These are phyloP conservation scores for Alternaria rosae DNA, from an alignment of 2,329 filamentous ascomycete genomes.

Conservation along the genomic window DNA sequence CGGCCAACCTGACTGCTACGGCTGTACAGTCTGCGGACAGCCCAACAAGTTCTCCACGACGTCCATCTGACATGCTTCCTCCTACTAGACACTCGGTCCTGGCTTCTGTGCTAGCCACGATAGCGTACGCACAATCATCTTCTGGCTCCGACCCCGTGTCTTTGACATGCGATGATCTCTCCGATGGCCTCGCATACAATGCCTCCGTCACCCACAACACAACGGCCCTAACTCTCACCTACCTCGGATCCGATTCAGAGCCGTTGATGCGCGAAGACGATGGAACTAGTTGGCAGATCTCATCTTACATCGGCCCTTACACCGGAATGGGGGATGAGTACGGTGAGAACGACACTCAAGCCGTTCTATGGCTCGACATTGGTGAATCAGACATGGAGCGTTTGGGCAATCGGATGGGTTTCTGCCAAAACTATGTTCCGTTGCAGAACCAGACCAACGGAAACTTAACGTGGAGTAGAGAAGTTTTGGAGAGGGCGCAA, in stretches of 20 bases:
- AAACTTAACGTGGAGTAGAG: neutral
- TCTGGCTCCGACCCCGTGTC: neutral
- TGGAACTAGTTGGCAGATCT: neutral
- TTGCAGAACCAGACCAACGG: neutral
- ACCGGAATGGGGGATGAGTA: neutral
- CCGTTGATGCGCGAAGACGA: neutral
- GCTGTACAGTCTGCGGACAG: neutral
- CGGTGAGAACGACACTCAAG: neutral
- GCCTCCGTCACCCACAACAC: neutral
- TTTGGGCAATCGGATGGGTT: neutral
- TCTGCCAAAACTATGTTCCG: neutral
- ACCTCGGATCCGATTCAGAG: neutral
- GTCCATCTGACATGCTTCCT: neutral
- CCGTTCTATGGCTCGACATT: neutral
- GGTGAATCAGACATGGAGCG: neutral
- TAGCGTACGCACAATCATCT: neutral
- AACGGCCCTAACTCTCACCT: neutral
- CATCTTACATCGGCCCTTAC: neutral
- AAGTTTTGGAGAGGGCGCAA: neutral
- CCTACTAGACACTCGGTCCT: neutral
- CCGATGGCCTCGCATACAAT: neutral
- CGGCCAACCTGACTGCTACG: neutral
- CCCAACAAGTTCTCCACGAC: neutral
- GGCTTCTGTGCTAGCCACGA: neutral
- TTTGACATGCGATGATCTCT: neutral